A percentile compares a stretch with the other conserved stretches of the same genome.
These are phyloP conservation scores for Mycena vitilis DNA, from an alignment of 768 basidiomycete genomes.

Conservation along the genomic window DNA sequence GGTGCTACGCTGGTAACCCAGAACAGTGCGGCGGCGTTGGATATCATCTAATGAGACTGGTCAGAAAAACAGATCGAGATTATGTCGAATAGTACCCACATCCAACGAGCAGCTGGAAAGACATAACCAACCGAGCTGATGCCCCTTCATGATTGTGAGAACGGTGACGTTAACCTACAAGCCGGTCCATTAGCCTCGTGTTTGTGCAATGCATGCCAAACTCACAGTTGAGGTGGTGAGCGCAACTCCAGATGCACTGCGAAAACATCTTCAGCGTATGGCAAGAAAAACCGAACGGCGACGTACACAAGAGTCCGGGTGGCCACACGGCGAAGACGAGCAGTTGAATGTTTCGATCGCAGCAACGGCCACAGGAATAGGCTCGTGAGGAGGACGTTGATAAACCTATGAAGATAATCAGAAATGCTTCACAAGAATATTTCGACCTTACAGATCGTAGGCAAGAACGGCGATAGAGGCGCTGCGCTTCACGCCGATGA, in stretches of 20 bases:
- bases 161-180: constrained; percentile 54
- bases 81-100: constrained; percentile 40
- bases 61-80: too few relatives aligned
- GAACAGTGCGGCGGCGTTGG: neutral
- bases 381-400: constrained; percentile 52
- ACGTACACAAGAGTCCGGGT: constrained; percentile 56
- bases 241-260: constrained; percentile 58
- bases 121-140: constrained; percentile 62
- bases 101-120: constrained; percentile 51
- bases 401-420: constrained; percentile 33
- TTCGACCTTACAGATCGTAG: constrained; percentile 55
- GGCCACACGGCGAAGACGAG: constrained; percentile 51
- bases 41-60: neutral
- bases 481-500: constrained; percentile 59
- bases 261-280: neutral
- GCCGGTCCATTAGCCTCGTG: neutral
- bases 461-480: constrained; percentile 57
- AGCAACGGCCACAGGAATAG: constrained; percentile 62
- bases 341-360: constrained; percentile 46
- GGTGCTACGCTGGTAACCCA: too few relatives aligned
- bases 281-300: neutral
- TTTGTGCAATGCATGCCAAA: neutral
- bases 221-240: constrained; percentile 60
- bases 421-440: neutral
- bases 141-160: constrained; percentile 58